phyloP scores from a whole-genome alignment of 305 asterid genomes.

The Andrographis paniculata region DNA sequence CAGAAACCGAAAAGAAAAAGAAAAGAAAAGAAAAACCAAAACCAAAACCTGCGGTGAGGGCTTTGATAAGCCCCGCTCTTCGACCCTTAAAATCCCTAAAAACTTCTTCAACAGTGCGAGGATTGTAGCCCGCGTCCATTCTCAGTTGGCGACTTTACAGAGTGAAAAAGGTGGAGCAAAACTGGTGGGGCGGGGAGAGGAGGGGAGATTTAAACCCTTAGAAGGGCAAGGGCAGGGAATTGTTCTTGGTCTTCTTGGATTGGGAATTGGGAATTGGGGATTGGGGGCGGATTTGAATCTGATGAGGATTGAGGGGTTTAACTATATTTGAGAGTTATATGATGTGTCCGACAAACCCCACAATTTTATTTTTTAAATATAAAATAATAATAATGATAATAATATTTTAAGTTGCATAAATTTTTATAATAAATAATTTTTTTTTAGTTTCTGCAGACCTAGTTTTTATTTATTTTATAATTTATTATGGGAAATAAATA shows the following conservation, averaged over 20 bases:
- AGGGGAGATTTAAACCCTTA: not conserved
- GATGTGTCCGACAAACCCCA: conserved; percentile 35
- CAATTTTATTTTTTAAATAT: not conserved
- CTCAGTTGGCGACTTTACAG: conserved; percentile 3
- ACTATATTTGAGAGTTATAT: conserved; percentile 36
- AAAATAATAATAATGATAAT: no score
- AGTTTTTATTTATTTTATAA: not conserved
- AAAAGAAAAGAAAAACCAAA: not conserved
- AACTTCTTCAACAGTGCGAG: conserved; percentile 65
- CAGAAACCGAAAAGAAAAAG: not conserved
- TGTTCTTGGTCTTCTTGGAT: no score
- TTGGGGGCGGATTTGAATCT: conserved; percentile 41
- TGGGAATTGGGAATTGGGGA: not conserved
- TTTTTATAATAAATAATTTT: no score
- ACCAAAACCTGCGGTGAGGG: conserved; percentile 61
- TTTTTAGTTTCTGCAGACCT: no score
- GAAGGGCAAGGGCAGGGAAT: not conserved
- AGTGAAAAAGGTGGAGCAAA: conserved; percentile 6
- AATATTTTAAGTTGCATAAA: no score
- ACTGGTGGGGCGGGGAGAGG: no score
- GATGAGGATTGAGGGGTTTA: conserved; percentile 23
- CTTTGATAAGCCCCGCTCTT: conserved; percentile 56
- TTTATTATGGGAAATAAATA: not conserved
- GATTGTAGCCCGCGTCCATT: conserved; percentile 41
- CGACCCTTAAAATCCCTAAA: conserved; percentile 70